Percentiles rank a stretch among this genome's conserved stretches.
These are phyloP conservation scores for Capsicum rhomboideum DNA, from an alignment of 257 asterid species.

Conservation along the genomic window DNA sequence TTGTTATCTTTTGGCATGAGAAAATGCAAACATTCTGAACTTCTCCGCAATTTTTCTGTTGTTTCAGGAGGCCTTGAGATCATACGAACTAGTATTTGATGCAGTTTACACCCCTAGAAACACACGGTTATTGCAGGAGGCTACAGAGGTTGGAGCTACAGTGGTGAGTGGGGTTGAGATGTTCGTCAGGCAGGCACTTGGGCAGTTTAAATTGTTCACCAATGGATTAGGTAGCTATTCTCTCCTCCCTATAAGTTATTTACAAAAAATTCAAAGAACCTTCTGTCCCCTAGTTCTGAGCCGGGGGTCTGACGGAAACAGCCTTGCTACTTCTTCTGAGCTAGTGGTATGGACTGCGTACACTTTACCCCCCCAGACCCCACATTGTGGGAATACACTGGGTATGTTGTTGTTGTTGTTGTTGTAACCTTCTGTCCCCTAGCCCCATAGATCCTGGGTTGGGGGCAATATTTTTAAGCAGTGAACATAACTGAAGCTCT, in stretches of 20 bases:
- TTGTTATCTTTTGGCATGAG: neutral
- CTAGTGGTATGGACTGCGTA: no score
- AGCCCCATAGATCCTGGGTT: neutral
- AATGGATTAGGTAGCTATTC: conserved; percentile 43
- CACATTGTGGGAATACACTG: no score
- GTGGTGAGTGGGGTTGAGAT: conserved; percentile 74
- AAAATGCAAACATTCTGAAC: neutral
- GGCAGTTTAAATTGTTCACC: conserved; percentile 57
- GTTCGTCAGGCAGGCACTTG: conserved; percentile 66
- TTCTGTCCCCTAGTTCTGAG: neutral
- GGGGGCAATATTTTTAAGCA: neutral
- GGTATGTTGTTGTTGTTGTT: no score
- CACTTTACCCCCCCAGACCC: no score
- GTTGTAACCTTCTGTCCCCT: neutral
- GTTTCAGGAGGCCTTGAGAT: conserved; percentile 37
- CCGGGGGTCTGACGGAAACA: no score
- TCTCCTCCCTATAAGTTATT: neutral
- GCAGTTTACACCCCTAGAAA: conserved; percentile 66
- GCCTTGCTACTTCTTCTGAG: no score
- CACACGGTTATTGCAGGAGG: conserved; percentile 57
- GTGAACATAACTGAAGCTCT: neutral
- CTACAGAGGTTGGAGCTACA: conserved; percentile 54
- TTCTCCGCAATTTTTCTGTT: neutral
- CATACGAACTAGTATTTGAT: conserved; percentile 57
- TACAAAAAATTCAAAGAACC: neutral